Conservation (phyloP, 1,139 yeast genomes). For the Zygoascus meyerae region DNA sequence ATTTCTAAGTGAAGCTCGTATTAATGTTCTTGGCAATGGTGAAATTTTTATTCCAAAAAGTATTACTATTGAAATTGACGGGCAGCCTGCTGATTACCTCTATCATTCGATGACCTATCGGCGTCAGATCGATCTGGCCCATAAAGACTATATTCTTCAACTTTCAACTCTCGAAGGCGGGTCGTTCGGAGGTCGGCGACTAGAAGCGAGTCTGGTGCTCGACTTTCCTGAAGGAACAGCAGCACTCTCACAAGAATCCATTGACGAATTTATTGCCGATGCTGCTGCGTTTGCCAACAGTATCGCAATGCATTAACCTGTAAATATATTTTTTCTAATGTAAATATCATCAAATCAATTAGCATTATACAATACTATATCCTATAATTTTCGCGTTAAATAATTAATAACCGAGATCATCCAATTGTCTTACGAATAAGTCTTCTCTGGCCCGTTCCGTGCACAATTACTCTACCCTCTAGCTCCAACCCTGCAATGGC, state of each 20-base stretch:
- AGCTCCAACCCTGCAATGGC: conserved; percentile 63
- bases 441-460: conserved; percentile 71
- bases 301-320: neutral
- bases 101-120: conserved; percentile 42
- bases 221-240: conserved; percentile 24
- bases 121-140: conserved; percentile 42
- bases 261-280: conserved; percentile 17
- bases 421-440: conserved; percentile 46
- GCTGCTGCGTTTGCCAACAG: conserved; percentile 16
- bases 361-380: neutral
- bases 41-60: conserved; percentile 37
- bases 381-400: neutral
- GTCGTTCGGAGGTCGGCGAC: conserved; percentile 46
- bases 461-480: conserved; percentile 66
- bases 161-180: conserved; percentile 53
- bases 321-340: neutral
- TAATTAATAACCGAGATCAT: neutral
- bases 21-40: conserved; percentile 40
- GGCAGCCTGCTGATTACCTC: conserved; percentile 37
- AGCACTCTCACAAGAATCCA: conserved; percentile 13
- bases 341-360: neutral
- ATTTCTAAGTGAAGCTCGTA: conserved; percentile 38
- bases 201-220: conserved; percentile 46
- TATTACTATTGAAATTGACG: conserved; percentile 39
- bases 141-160: conserved; percentile 38